Percentiles rank a stretch among this genome's conserved stretches.
Evolutionary conservation across 768 basidiomycete species (phyloP).

Genomic region (Serendipita sp.): DNA sequence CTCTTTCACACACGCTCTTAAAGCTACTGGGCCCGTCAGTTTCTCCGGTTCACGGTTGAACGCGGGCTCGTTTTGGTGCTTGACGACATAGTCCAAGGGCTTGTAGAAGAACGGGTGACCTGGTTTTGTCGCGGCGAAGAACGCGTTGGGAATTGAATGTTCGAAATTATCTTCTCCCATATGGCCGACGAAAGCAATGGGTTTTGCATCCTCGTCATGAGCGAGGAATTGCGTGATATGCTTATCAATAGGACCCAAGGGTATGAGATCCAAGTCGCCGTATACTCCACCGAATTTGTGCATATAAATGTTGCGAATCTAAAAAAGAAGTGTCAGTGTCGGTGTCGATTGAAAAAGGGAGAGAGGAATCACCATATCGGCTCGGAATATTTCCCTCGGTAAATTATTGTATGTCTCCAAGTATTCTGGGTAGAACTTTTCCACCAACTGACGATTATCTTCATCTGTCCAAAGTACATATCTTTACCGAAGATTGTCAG

Average conservation of each 20-base stretch:
- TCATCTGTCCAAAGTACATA: neutral
- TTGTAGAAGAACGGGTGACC: neutral
- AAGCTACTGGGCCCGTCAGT: neutral
- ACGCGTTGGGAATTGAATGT: constrained; percentile 4
- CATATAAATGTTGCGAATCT: neutral
- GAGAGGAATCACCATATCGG: neutral
- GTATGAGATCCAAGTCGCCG: neutral
- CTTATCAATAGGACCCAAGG: neutral
- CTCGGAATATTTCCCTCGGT: neutral
- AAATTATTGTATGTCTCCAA: neutral
- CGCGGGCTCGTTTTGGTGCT: neutral
- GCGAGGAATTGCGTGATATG: neutral
- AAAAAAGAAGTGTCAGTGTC: neutral
- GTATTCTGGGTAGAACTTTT: neutral
- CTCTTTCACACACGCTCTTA: neutral
- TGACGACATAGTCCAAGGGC: neutral
- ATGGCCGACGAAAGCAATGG: neutral
- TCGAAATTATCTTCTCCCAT: constrained; percentile 1
- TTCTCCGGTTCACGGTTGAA: neutral
- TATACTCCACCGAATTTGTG: neutral
- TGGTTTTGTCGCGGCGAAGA: neutral
- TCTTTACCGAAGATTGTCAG: neutral
- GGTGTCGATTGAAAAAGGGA: neutral
- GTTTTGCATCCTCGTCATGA: too few species aligned
- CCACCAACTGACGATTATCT: neutral